Conservation (phyloP, 106 monocot genomes). For the Allium fistulosum region DNA sequence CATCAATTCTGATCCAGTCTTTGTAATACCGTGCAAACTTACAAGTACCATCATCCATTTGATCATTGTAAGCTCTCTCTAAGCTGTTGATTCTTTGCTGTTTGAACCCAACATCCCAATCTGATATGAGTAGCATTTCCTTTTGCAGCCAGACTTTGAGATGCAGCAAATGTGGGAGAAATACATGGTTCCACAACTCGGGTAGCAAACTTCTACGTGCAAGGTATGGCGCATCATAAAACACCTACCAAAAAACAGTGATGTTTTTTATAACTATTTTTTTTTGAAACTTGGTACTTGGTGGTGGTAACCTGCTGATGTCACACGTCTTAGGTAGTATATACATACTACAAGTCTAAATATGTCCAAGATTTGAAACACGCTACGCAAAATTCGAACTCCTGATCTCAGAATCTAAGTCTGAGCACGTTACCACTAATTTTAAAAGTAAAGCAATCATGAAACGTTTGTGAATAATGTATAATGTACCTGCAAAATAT, state of each 20-base stretch:
- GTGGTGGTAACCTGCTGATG: too few relatives aligned
- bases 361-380: too few relatives aligned
- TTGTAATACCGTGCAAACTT: conserved; percentile 69
- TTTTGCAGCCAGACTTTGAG: conserved; percentile 57
- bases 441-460: too few relatives aligned
- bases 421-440: too few relatives aligned
- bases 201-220: conserved; percentile 52
- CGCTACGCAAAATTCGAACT: too few relatives aligned
- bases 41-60: conserved; percentile 62
- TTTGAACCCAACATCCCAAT: conserved; percentile 25
- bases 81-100: conserved; percentile 39
- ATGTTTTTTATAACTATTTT: too few relatives aligned
- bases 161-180: conserved; percentile 73
- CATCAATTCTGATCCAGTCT: conserved; percentile 61
- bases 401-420: too few relatives aligned
- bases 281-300: too few relatives aligned
- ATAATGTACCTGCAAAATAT: conserved; percentile 4
- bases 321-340: too few relatives aligned
- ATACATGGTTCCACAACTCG: conserved; percentile 71
- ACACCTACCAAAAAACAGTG: conserved; percentile 41
- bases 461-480: too few relatives aligned
- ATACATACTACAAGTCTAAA: too few relatives aligned
- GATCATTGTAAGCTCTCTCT: conserved; percentile 56
- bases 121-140: conserved; percentile 36
- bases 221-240: conserved; percentile 48